These are phyloP conservation scores for Yamadazyma friedrichii DNA, from an alignment of 1,139 yeast species.

Conservation along the genomic window DNA sequence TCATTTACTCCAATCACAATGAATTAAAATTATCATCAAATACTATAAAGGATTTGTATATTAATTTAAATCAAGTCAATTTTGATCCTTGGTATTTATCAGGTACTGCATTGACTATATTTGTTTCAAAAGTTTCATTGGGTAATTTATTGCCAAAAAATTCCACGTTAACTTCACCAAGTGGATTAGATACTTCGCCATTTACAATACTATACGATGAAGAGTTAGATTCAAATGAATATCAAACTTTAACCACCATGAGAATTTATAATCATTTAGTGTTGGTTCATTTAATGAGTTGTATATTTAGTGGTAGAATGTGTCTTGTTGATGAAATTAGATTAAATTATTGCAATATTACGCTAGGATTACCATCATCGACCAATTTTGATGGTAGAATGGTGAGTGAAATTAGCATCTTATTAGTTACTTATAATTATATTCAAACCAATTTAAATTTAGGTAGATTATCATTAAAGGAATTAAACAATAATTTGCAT, in stretches of 20 bases:
- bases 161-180: conserved; percentile 8
- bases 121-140: conserved; percentile 45
- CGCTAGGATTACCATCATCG: conserved; percentile 60
- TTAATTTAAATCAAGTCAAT: conserved; percentile 15
- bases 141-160: conserved; percentile 25
- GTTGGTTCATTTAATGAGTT: conserved; percentile 65
- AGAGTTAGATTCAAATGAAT: conserved; percentile 36
- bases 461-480: conserved; percentile 19
- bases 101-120: conserved; percentile 57
- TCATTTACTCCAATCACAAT: conserved; percentile 23
- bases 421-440: conserved; percentile 60
- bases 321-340: conserved; percentile 70
- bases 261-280: conserved; percentile 75
- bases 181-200: conserved; percentile 18
- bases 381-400: conserved; percentile 83
- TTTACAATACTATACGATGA: conserved; percentile 31
- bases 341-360: conserved; percentile 59
- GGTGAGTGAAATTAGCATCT: conserved; percentile 74
- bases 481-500: conserved; percentile 23
- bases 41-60: conserved; percentile 19
- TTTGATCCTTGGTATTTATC: conserved; percentile 65
- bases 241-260: conserved; percentile 50
- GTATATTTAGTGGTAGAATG: conserved; percentile 71
- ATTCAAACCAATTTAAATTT: conserved; percentile 42
- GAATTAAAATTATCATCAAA: conserved; percentile 14